A percentile compares a stretch with the other conserved stretches of the same genome.
Conservation (phyloP, 805 yeast genomes). For the Priceomyces carsonii region DNA sequence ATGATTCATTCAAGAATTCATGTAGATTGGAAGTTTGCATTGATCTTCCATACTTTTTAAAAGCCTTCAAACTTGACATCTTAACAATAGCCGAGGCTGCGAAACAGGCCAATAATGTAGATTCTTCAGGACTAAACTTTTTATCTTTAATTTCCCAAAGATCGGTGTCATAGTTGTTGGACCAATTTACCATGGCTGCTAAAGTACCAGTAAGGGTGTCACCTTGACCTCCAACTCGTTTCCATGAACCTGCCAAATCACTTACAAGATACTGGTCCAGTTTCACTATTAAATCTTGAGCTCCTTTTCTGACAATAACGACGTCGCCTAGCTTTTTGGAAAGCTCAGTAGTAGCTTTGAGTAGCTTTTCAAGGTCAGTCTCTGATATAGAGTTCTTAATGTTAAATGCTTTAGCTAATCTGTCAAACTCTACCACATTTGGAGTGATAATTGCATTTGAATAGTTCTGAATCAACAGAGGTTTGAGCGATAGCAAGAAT, state of each 20-base stretch:
- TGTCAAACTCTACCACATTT: constrained; percentile 78
- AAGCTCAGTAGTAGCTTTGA: constrained; percentile 39
- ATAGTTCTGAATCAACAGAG: constrained; percentile 55
- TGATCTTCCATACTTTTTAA: constrained; percentile 61
- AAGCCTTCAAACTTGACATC: constrained; percentile 66
- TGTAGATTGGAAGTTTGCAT: constrained; percentile 87
- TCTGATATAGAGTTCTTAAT: constrained; percentile 27
- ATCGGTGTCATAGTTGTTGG: constrained; percentile 56
- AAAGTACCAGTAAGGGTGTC: constrained; percentile 86
- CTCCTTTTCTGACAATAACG: constrained; percentile 74
- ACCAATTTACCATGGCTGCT: constrained; percentile 85
- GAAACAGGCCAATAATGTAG: constrained; percentile 57
- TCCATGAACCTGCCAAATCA: constrained; percentile 60
- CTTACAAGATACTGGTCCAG: constrained; percentile 45
- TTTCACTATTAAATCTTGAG: constrained; percentile 60
- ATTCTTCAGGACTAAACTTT: constrained; percentile 29
- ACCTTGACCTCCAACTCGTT: constrained; percentile 96
- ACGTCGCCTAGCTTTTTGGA: constrained; percentile 56
- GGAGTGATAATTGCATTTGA: constrained; percentile 78
- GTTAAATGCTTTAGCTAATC: constrained; percentile 58
- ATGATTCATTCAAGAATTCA: constrained; percentile 64
- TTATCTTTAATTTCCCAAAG: constrained; percentile 53
- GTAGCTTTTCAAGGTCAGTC: constrained; percentile 14
- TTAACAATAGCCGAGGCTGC: constrained; percentile 75
- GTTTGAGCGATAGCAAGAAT: constrained; percentile 60